Conservation (phyloP, 768 basidiomycete species). For the Termitomyces sp. region DNA sequence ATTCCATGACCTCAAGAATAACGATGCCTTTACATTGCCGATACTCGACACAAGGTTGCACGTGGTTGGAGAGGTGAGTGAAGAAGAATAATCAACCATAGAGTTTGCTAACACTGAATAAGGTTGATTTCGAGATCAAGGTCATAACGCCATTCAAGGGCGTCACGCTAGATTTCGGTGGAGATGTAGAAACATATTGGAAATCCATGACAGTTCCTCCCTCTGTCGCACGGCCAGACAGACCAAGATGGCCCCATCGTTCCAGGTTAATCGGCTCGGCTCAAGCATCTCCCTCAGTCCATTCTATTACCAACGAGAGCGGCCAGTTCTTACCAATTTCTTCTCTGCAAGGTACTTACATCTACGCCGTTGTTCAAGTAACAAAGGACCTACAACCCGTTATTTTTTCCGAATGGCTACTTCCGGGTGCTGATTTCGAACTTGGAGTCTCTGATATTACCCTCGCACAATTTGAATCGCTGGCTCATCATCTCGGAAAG, state of each 20-base stretch:
- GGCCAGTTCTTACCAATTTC: slow-evolving; percentile 73
- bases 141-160: slow-evolving; percentile 87
- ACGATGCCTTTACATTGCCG: slow-evolving; percentile 57
- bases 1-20: slow-evolving; percentile 52
- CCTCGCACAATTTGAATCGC: slow-evolving; percentile 65
- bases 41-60: slow-evolving; percentile 91
- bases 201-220: slow-evolving; percentile 67
- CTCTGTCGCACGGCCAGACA: slow-evolving; percentile 32
- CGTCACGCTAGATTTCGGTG: slow-evolving; percentile 90
- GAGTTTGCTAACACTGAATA: slow-evolving; percentile 4
- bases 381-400: slow-evolving; percentile 92
- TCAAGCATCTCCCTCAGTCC: slow-evolving; percentile 68
- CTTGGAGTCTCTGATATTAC: slow-evolving; percentile 84
- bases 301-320: slow-evolving; percentile 36
- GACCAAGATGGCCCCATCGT: slow-evolving; percentile 32
- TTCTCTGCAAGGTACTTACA: slow-evolving; percentile 85
- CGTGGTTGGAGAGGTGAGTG: slow-evolving; percentile 83
- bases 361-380: slow-evolving; percentile 84
- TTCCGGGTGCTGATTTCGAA: slow-evolving; percentile 71
- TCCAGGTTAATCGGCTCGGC: slow-evolving; percentile 47
- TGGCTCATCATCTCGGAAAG: slow-evolving; percentile 52
- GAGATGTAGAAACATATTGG: slow-evolving; percentile 98
- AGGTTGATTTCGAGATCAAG: slow-evolving; percentile 87
- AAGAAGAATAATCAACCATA: neutral
- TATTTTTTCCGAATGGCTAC: slow-evolving; percentile 64